These are phyloP conservation scores for Taphrina sp. DNA, from an alignment of 1,139 yeast species.

Conservation along the genomic window DNA sequence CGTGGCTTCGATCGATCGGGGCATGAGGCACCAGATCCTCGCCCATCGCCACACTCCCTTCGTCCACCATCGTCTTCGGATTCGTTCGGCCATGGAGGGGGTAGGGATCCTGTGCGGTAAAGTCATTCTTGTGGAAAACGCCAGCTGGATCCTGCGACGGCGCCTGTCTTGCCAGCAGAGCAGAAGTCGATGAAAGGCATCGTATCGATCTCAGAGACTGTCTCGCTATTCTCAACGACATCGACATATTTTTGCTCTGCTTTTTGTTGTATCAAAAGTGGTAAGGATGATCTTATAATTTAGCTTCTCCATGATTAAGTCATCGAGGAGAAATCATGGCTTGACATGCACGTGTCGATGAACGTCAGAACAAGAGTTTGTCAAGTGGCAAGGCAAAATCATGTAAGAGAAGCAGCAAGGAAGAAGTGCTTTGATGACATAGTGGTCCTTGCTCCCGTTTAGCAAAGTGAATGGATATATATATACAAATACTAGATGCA, in stretches of 20 bases:
- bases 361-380: no score
- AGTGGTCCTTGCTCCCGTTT: no score
- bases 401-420: no score
- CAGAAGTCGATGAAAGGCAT: neutral
- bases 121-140: conserved; percentile 26
- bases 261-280: no score
- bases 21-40: conserved; percentile 27
- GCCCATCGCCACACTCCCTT: conserved; percentile 21
- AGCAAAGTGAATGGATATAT: no score
- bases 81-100: conserved; percentile 27
- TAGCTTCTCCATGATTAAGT: neutral
- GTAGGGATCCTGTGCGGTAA: conserved; percentile 25
- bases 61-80: conserved; percentile 24
- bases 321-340: neutral
- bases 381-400: no score
- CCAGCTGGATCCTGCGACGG: conserved; percentile 27
- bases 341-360: no score
- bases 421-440: no score
- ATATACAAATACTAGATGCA: no score
- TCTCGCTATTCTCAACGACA: conserved; percentile 1
- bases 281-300: no score
- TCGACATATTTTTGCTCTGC: no score
- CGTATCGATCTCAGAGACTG: neutral
- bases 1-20: conserved; percentile 50
- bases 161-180: neutral